These are phyloP conservation scores for Capsicum chinense DNA, from an alignment of 257 asterid genomes.

Conservation along the genomic window DNA sequence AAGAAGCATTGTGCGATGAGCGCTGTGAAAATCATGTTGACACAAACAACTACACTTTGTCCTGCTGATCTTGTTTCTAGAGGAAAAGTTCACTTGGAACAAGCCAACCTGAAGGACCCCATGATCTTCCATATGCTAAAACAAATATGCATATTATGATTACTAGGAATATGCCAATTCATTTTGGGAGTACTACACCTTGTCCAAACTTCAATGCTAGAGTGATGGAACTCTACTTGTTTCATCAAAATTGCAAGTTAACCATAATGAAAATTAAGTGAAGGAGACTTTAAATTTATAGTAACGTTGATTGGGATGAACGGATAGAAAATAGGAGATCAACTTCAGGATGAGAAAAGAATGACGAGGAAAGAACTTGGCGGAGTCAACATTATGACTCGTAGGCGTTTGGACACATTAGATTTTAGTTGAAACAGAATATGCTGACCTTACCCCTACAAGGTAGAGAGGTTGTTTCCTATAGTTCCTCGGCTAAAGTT, in stretches of 20 bases:
- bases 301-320: not conserved
- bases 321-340: not conserved
- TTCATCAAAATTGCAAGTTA: not conserved
- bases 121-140: constrained; percentile 72
- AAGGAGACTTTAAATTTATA: not conserved
- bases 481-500: no score
- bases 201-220: constrained; percentile 71
- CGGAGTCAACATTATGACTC: not conserved
- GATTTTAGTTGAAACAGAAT: not conserved
- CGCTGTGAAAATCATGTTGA: constrained; percentile 81
- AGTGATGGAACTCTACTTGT: constrained; percentile 67
- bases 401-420: not conserved
- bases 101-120: constrained; percentile 90
- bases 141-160: constrained; percentile 65
- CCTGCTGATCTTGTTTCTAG: constrained; percentile 85
- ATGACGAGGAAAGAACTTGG: not conserved
- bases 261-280: not conserved
- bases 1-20: constrained; percentile 78
- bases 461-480: no score
- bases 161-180: constrained; percentile 55
- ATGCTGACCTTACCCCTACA: no score
- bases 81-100: constrained; percentile 82
- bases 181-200: constrained; percentile 58
- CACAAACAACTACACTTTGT: constrained; percentile 80
- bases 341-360: not conserved